Evolutionary conservation across 2,329 filamentous ascomycete genomes (phyloP).

Genomic region (Calonectria henricotiae): DNA sequence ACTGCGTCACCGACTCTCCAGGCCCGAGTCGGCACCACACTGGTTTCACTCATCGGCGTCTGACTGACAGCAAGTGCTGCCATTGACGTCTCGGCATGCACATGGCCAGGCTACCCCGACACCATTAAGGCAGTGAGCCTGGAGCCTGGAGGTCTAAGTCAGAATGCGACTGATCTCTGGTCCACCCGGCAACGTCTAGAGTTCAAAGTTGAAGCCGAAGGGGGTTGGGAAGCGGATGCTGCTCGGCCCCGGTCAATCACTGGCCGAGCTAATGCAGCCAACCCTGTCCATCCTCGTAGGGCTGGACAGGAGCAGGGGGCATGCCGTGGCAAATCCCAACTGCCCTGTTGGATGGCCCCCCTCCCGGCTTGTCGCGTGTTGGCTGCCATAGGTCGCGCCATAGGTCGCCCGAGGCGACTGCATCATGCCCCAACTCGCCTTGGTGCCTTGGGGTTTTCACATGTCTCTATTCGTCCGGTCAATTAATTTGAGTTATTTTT

Average conservation of each 20-base stretch:
- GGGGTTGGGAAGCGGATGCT: constrained; percentile 45
- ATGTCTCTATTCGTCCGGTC: constrained; percentile 12
- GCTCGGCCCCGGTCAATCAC: constrained; percentile 46
- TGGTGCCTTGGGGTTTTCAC: constrained; percentile 33
- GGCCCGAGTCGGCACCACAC: not conserved
- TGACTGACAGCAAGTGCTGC: constrained; percentile 35
- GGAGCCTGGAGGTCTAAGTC: constrained; percentile 49
- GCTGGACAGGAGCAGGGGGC: constrained; percentile 48
- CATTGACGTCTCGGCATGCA: constrained; percentile 46
- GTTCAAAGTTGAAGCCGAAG: constrained; percentile 43
- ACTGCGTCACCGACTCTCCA: constrained; percentile 11
- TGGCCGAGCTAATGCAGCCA: constrained; percentile 49
- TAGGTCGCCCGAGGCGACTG: constrained; percentile 31
- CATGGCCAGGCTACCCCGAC: constrained; percentile 46
- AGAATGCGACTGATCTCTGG: constrained; percentile 45
- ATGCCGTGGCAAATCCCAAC: constrained; percentile 15
- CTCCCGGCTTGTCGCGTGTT: constrained; percentile 2
- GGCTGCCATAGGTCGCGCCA: too few relatives aligned
- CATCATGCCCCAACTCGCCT: constrained; percentile 31
- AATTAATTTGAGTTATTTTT: constrained; percentile 13
- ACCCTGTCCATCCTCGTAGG: constrained; percentile 46
- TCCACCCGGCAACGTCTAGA: constrained; percentile 46
- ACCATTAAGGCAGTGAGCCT: constrained; percentile 47
- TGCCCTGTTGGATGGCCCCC: constrained; percentile 6
- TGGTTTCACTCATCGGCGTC: constrained; percentile 28